phyloP scores from a whole-genome alignment of 345 rosid genomes.

The Salix dunnii region DNA sequence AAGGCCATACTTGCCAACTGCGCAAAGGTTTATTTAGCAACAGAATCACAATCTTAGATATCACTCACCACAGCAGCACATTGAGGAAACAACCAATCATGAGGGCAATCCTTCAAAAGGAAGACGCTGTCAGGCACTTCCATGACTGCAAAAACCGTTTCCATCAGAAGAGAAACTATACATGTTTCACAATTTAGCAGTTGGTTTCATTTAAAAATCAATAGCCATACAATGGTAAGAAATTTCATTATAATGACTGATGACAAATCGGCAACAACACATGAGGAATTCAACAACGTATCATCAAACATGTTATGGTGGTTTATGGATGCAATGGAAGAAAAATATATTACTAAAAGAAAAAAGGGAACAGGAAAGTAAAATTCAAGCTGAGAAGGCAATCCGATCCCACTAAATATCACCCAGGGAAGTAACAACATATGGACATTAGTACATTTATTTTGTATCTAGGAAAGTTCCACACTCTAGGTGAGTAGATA shows the following conservation, averaged over 20 bases:
- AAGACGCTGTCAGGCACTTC: slow-evolving; percentile 66
- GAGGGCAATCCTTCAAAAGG: slow-evolving; percentile 91
- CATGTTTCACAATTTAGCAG: neutral
- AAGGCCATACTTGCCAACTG: neutral
- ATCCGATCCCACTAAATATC: neutral
- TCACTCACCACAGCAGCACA: slow-evolving; percentile 88
- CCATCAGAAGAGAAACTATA: slow-evolving; percentile 4
- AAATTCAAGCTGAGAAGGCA: neutral
- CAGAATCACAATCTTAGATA: neutral
- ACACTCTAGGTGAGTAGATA: neutral
- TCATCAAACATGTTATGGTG: neutral
- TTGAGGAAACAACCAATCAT: slow-evolving; percentile 98
- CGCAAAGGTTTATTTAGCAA: neutral
- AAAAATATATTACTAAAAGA: neutral
- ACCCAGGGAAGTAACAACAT: neutral
- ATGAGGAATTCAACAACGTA: neutral
- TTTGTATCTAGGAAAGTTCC: neutral
- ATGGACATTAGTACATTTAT: neutral
- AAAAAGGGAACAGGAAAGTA: neutral
- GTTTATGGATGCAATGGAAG: neutral
- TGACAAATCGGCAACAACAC: neutral
- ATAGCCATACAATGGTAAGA: neutral
- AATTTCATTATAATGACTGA: neutral
- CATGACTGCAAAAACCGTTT: slow-evolving; percentile 47
- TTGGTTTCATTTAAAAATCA: neutral